Conservation (phyloP, 139 green algal species). For the Klebsormidium nitens region DNA sequence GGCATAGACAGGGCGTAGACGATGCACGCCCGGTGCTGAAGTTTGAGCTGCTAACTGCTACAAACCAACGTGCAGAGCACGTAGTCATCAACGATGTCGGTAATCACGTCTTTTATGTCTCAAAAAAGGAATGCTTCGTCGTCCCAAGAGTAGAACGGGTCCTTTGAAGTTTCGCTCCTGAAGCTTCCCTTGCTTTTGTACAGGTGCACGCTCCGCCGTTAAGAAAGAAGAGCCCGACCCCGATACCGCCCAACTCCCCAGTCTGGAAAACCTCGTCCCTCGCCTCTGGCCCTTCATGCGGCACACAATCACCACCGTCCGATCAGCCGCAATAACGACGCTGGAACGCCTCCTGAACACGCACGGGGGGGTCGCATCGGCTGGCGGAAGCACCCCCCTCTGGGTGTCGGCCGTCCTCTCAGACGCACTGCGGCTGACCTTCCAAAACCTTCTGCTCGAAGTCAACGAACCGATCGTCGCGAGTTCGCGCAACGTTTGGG, state of each 20-base stretch:
- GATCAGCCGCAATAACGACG: conserved; percentile 52
- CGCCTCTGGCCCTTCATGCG: conserved; percentile 73
- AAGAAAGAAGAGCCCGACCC: not conserved
- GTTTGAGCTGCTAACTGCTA: too few relatives aligned
- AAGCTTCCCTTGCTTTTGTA: too few relatives aligned
- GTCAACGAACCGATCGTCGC: conserved; percentile 44
- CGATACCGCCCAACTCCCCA: not conserved
- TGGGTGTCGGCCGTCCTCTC: conserved; percentile 50
- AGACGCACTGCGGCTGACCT: conserved; percentile 51
- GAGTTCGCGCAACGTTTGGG: conserved; percentile 54
- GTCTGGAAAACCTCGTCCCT: conserved; percentile 43
- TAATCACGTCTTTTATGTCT: conserved; percentile 2
- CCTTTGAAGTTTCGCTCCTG: too few relatives aligned
- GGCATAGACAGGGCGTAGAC: too few relatives aligned
- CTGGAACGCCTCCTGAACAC: conserved; percentile 14
- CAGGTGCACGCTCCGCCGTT: too few relatives aligned
- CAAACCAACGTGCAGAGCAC: too few relatives aligned
- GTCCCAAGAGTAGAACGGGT: too few relatives aligned
- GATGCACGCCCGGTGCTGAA: too few relatives aligned
- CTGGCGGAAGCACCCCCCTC: not conserved
- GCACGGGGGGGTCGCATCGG: not conserved
- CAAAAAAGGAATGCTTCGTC: too few relatives aligned
- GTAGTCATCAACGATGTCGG: conserved; percentile 15
- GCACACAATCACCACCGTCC: conserved; percentile 69
- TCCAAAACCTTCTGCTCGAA: conserved; percentile 78